Evolutionary conservation across 1,139 yeast species (phyloP), one percentile per base, ranked within the genome.

Genomic region (Scheffersomyces parashehatae): DNA sequence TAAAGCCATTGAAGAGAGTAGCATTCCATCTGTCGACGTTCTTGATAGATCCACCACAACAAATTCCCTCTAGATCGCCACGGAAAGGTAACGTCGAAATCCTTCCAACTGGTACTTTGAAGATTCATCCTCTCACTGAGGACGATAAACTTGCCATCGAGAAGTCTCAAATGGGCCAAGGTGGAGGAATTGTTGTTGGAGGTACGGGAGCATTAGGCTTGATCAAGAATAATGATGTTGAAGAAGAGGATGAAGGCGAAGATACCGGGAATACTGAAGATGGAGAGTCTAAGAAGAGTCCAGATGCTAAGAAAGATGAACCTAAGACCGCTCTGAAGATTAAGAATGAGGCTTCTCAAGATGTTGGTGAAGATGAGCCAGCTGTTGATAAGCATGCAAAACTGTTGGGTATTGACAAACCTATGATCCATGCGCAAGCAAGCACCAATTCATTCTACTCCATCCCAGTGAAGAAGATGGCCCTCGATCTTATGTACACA

Each of bases 121-220:
- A 78, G 11, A 74, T 85, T 16, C 83, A 83, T 52, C 84, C 85
- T 29, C 63, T 85, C 34, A 68, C 82, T 2, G 82, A 85, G 16
- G 85, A 82, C 40, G 90, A 84, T 43, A 77, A 73, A 52, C 41
- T 46, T 12, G 59, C 59, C 6, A 55, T 60, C 9, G 68, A 77
- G 41, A 75, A 77, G 44, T 67, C 82, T 1, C 65, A 77, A 46
- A 64, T 71, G 46, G 77, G 82, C 0, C 68, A 75, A 16, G 84
- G 85, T 24, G 82, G 85, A n/a, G 93, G 93, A 13, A 72, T 85
- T 15, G 89, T 85, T 3, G 91, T 86, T 31, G 95, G 95, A 28
- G 95, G 95, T 1, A 72, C 87, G 4, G 89, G 88, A 0, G 82
- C 85, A 36, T 64, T 84, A 41, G 79, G 77, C 37, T 57, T 71